phyloP scores from a whole-genome alignment of 352 stramenopile genomes.

The Thalassiosira mediterranea region DNA sequence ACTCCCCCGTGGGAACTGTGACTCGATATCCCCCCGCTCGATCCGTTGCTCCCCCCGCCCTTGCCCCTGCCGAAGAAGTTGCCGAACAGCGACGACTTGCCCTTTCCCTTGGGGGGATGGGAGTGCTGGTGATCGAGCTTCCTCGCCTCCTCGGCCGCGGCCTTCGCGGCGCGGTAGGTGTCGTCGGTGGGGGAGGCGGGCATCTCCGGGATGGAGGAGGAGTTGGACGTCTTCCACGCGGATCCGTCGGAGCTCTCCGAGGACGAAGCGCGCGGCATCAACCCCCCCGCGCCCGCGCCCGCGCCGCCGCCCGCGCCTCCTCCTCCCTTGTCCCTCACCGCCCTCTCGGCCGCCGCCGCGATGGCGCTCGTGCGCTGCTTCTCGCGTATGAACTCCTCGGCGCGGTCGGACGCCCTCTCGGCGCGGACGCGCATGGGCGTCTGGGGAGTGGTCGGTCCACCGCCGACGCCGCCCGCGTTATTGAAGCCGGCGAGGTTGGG shows the following conservation, averaged over 20 bases:
- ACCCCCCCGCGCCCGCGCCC: background rate
- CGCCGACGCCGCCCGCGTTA: too few relatives aligned
- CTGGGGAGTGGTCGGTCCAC: conserved; percentile 11
- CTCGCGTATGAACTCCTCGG: conserved; percentile 76
- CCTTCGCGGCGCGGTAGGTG: conserved; percentile 57
- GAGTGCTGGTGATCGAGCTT: conserved; percentile 9
- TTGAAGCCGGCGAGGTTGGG: background rate
- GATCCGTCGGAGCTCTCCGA: background rate
- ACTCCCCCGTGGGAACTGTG: conserved; percentile 65
- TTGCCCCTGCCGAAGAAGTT: conserved; percentile 48
- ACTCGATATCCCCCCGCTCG: conserved; percentile 15
- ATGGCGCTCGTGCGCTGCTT: conserved; percentile 58
- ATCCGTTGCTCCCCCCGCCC: background rate
- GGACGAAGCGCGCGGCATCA: conserved; percentile 5
- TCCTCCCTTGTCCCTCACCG: conserved; percentile 26
- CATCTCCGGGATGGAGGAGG: background rate
- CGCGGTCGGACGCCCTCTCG: conserved; percentile 52
- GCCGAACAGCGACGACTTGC: conserved; percentile 34
- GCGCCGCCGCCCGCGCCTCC: conserved; percentile 11
- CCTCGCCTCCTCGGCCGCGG: conserved; percentile 65
- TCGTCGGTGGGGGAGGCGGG: conserved; percentile 25
- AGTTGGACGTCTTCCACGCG: conserved; percentile 10
- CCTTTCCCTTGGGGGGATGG: too few relatives aligned
- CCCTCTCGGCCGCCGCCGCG: conserved; percentile 25
- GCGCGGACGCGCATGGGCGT: conserved; percentile 45